These are phyloP conservation scores for Calcarisporium arbuscula DNA, from an alignment of 2,329 filamentous ascomycete species.

Conservation along the genomic window DNA sequence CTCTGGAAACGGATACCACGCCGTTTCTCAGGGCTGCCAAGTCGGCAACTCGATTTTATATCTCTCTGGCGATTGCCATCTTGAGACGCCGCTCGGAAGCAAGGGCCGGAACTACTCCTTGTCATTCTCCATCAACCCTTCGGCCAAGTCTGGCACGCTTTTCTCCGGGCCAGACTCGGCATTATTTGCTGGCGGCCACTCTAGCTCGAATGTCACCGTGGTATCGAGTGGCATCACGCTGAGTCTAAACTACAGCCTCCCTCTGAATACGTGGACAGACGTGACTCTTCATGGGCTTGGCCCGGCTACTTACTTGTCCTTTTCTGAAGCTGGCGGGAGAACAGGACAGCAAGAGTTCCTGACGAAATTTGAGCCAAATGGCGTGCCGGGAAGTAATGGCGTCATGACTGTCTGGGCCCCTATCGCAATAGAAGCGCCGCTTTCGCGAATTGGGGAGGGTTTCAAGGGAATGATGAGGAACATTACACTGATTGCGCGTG, in stretches of 20 bases:
- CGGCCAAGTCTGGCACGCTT: not conserved
- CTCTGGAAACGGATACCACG: not conserved
- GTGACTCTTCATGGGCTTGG: not conserved
- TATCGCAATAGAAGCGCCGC: constrained; percentile 4
- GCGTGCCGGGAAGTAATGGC: constrained; percentile 1
- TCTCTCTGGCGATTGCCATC: not conserved
- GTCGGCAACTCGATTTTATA: not conserved
- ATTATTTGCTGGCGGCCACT: not conserved
- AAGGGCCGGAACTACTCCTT: not conserved
- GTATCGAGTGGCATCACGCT: too few relatives aligned
- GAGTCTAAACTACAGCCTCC: not conserved
- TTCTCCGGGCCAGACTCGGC: not conserved
- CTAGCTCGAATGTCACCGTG: not conserved
- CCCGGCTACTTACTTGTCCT: too few relatives aligned
- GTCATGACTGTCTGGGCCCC: constrained; percentile 2
- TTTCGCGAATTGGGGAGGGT: constrained; percentile 1
- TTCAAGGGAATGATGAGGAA: constrained; percentile 2
- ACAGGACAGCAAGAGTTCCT: not conserved
- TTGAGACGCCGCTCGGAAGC: constrained; percentile 1
- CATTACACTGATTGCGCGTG: not conserved
- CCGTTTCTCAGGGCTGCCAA: not conserved
- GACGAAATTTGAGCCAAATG: not conserved
- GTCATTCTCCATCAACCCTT: not conserved
- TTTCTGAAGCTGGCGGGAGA: too few relatives aligned
- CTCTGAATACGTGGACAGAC: not conserved